Evolutionary conservation across 2,329 filamentous ascomycete species (phyloP), one percentile per base, ranked within the genome.

Genomic region (Amylocarpus encephaloides): DNA sequence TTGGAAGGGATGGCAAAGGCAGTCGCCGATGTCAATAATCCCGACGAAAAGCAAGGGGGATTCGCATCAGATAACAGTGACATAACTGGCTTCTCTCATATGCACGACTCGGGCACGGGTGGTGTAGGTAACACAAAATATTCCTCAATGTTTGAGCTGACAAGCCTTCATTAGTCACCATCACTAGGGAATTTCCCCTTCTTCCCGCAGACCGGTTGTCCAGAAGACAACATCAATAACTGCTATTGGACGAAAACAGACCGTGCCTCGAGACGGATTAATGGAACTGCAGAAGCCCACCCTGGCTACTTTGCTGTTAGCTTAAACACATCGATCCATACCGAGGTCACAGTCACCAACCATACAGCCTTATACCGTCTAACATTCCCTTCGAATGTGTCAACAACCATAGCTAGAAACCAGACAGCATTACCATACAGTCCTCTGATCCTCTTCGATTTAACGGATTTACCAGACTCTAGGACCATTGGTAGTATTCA

Each of bases 161-260:
- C 38, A 16, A 19, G 19, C 16, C n/a, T 16, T 16, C 5, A 4
- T 1, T 22, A 63, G 61, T 47, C 68, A 1, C 79, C 84, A 0
- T 87, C 82, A 3, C 68, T 88, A 13, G 86, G 85, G 12, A 88
- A 87, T 61, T 89, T 89, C 47, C 82, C 86, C 0, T 70, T 89
- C 1, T 88, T 89, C 55, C 75, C 84, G 0, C 83, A 86, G 54
- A 68, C 76, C 3, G 71, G 72, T 36, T 89, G 85, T 55, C 72
- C 76, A 0, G 73, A 70, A 12, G 78, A 85, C 53, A 75, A 82
- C 35, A 66, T 88, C 48, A 72, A 86, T 59, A 70, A 71, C 6
- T 88, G 85, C 64, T 71, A 69, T 11, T 88, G 79, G 60, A 74
- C 77, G 10, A 79, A 79, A 58, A 63, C 57, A 11, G 66, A 71